Evolutionary conservation across 208 protist genomes (phyloP).

Genomic region (Leishmania gerbilli): DNA sequence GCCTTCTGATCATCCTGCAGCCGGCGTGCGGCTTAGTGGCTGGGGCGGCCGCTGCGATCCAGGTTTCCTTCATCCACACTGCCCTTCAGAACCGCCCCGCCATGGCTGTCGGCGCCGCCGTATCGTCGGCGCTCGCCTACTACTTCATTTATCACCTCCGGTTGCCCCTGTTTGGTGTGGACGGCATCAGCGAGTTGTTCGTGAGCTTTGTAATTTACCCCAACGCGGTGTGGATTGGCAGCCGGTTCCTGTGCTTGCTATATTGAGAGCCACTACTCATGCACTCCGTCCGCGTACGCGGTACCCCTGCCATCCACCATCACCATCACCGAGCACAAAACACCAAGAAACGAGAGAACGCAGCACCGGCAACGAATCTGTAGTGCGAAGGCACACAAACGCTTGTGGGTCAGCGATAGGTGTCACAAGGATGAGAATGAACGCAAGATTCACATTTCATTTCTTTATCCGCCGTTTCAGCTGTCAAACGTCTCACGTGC

Average conservation of each 20-base stretch:
- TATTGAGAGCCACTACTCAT: neutral
- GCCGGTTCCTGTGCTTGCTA: conserved; percentile 24
- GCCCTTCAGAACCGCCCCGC: conserved; percentile 10
- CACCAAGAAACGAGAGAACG: neutral
- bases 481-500: neutral
- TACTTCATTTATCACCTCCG: conserved; percentile 35
- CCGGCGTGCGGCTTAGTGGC: conserved; percentile 51
- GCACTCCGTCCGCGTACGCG: neutral
- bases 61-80: conserved; percentile 52
- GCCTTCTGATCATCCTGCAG: conserved; percentile 59
- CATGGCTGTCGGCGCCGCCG: conserved; percentile 28
- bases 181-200: conserved; percentile 49
- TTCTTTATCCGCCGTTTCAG: neutral
- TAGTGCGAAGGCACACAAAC: neutral
- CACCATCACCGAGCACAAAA: neutral
- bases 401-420: neutral
- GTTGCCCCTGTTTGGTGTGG: conserved; percentile 29
- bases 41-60: conserved; percentile 47
- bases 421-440: neutral
- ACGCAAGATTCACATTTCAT: neutral
- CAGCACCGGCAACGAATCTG: neutral
- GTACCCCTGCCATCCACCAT: neutral
- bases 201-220: conserved; percentile 65
- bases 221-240: conserved; percentile 56
- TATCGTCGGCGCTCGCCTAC: conserved; percentile 36